Percentiles rank a stretch among this genome's conserved stretches.
Conservation (phyloP, 2,329 filamentous ascomycete genomes). For the Ceratocystis papillata region DNA sequence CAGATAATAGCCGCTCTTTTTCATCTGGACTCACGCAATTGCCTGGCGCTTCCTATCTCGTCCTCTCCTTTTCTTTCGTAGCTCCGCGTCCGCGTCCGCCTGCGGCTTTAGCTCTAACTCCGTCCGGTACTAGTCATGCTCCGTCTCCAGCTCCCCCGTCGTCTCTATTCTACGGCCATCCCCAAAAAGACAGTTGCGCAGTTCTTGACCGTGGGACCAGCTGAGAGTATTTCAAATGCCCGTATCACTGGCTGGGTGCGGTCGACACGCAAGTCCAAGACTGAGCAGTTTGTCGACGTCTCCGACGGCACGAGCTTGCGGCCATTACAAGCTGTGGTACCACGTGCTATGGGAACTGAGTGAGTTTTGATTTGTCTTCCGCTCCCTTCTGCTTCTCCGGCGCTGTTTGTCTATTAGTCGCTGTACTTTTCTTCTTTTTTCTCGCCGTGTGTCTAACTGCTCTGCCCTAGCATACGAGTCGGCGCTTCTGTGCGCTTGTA, state of each 20-base stretch:
- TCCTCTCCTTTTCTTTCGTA: too few species aligned
- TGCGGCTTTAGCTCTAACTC: background rate
- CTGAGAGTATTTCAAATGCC: constrained; percentile 38
- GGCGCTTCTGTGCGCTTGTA: constrained; percentile 69
- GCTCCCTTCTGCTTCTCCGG: too few species aligned
- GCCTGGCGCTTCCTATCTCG: too few species aligned
- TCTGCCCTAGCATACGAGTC: constrained; percentile 55
- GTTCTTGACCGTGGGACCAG: constrained; percentile 44
- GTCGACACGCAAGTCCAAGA: constrained; percentile 78
- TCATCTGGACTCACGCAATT: too few species aligned
- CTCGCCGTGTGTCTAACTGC: constrained; percentile 25
- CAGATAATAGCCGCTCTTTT: too few species aligned
- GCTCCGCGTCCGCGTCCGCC: background rate
- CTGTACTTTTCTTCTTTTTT: background rate
- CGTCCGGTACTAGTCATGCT: background rate
- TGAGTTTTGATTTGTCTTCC: constrained; percentile 37
- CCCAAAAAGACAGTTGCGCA: constrained; percentile 39
- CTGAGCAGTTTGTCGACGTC: constrained; percentile 69
- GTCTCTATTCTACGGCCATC: constrained; percentile 23
- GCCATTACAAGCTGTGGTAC: constrained; percentile 70
- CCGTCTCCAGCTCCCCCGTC: constrained; percentile 1
- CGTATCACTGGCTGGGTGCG: constrained; percentile 69
- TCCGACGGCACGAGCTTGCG: constrained; percentile 76
- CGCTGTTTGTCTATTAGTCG: background rate
- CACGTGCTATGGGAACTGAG: constrained; percentile 60